Base-by-base conservation (phyloP, 345 rosid species). In the Salix caprea region DNA sequence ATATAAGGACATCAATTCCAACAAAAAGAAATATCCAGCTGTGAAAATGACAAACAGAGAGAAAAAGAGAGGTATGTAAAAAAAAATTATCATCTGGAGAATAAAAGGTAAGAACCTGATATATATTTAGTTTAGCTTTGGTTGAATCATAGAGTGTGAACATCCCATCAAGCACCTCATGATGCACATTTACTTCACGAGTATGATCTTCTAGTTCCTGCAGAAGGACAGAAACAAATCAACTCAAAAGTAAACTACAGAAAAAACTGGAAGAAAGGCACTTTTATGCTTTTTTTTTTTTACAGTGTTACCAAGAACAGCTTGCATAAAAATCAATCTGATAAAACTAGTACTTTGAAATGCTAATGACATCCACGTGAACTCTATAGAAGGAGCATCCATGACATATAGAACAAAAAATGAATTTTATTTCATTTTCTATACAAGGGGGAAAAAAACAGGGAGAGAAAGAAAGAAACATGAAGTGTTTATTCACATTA, bases 131-230 rank as follows among this genome's bases (percentile, higher is more conserved):
- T 50, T 84, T 90, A 73, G 93, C 90, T 76, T 83, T 89, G 65
- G 91, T 89, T 66, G 94, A 89, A 84, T 92, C 96, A 56, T 96
- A 96, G 88, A 96, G 91, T 46, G 97, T 93, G 83, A 96, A 92
- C 77, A 81, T 88, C 80, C 92, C 98, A 69, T 96, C 98, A 50
- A 91, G 86, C 50, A 81, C 84, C 83, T 93, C 99, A 80, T 92
- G 90, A 77, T 93, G 99, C 81, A 89, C 77, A 46, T 74, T 88
- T 64, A 92, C 94, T 79, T 93, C 96, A 40, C 88, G 90, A 19
- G 89, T 89, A 79, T 93, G 92, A 78, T 86, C 95, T 14, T 86
- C 89, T 81, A 96, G 82, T 87, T 96, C 99, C 99, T 96, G 93
- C 81, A 75, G 78, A 74, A n/a, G 71, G 70, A 77, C 37, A 76